Conservation (phyloP, 495 filamentous ascomycete species). For the Extremus antarcticus region DNA sequence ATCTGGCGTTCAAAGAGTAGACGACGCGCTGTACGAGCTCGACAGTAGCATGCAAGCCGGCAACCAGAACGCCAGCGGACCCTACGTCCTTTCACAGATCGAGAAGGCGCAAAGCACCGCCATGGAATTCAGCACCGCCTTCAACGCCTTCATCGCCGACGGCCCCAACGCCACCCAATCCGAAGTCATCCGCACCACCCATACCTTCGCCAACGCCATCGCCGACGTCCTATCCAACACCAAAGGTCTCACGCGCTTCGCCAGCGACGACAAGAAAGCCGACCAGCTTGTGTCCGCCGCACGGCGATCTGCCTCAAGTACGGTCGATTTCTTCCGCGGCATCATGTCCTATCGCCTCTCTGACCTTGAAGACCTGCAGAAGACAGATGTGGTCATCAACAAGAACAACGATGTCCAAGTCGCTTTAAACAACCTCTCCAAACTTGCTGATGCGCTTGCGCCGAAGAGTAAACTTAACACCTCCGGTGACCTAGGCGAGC, state of each 20-base stretch:
- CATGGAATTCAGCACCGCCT: constrained; percentile 91
- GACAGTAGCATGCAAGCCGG: constrained; percentile 97
- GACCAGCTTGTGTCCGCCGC: constrained; percentile 73
- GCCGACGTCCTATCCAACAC: constrained; percentile 92
- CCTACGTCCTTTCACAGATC: constrained; percentile 89
- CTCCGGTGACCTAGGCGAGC: constrained; percentile 75
- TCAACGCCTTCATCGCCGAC: constrained; percentile 96
- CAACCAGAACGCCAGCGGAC: constrained; percentile 94
- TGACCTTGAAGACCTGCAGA: constrained; percentile 72
- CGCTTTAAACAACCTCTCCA: constrained; percentile 80
- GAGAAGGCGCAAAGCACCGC: constrained; percentile 93
- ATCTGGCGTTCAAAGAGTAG: constrained; percentile 84
- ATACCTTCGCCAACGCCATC: constrained; percentile 77
- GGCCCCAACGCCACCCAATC: constrained; percentile 85
- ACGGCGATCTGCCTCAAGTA: constrained; percentile 74
- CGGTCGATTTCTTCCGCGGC: constrained; percentile 90
- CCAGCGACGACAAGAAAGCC: constrained; percentile 86
- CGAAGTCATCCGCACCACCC: constrained; percentile 86
- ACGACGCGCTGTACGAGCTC: constrained; percentile 92
- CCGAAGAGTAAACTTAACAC: constrained; percentile 72
- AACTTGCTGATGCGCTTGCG: constrained; percentile 80
- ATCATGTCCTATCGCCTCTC: constrained; percentile 89
- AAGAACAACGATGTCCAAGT: constrained; percentile 90
- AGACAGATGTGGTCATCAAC: constrained; percentile 92
- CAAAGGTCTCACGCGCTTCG: constrained; percentile 87